Percentiles rank a stretch among this genome's conserved stretches.
These are phyloP conservation scores for Microbotryum violaceum DNA, from an alignment of 1,284 basidiomycete genomes.

Conservation along the genomic window DNA sequence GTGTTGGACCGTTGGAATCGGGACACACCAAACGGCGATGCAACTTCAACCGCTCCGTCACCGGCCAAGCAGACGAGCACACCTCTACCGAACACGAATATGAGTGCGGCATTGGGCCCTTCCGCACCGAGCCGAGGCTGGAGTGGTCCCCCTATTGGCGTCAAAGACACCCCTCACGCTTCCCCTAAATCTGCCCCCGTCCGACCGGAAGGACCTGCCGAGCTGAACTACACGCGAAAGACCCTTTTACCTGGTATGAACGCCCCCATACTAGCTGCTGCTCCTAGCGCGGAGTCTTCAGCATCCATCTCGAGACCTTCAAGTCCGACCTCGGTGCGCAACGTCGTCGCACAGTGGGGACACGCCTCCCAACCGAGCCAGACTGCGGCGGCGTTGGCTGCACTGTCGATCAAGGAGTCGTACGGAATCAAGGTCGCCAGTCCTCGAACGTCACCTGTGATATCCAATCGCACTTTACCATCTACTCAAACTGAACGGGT, in stretches of 20 bases:
- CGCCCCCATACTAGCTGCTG: neutral
- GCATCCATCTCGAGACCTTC: neutral
- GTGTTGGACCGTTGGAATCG: constrained; percentile 24
- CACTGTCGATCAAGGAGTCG: constrained; percentile 14
- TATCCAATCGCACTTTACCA: too few relatives aligned
- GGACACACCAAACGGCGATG: constrained; percentile 10
- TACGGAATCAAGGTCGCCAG: constrained; percentile 20
- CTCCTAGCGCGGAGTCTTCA: neutral
- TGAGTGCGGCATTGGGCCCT: neutral
- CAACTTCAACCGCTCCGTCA: neutral
- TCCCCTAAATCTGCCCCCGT: neutral
- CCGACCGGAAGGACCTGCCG: neutral
- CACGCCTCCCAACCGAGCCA: neutral
- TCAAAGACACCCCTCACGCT: neutral
- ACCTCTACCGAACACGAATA: neutral
- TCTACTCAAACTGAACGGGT: too few relatives aligned
- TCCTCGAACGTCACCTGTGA: too few relatives aligned
- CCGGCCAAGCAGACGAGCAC: neutral
- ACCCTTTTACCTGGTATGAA: constrained; percentile 23
- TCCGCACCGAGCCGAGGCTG: neutral
- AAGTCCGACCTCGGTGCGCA: neutral
- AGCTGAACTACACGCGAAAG: constrained; percentile 14
- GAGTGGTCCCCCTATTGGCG: constrained; percentile 12
- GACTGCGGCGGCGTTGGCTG: neutral
- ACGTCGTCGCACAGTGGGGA: neutral